Percentiles rank a stretch among this genome's conserved stretches.
phyloP scores from a whole-genome alignment of 352 stramenopile species.

The Pythium biforme region DNA sequence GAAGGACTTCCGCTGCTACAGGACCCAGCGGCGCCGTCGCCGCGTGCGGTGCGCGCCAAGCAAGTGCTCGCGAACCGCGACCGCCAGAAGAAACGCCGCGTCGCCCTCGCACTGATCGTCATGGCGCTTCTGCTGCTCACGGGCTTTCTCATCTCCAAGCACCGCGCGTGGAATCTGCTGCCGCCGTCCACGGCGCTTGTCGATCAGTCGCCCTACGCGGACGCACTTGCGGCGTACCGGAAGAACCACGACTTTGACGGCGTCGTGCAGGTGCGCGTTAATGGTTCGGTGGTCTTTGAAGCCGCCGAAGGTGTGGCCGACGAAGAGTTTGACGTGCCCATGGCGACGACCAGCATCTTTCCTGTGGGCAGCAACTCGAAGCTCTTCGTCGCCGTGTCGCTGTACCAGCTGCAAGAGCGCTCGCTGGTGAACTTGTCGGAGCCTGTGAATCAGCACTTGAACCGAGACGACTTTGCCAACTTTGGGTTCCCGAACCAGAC shows the following conservation, averaged over 20 bases:
- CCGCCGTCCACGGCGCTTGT: neutral
- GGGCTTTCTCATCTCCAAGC: slow-evolving; percentile 39
- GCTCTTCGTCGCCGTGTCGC: slow-evolving; percentile 49
- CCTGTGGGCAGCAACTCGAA: slow-evolving; percentile 60
- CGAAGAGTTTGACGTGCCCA: slow-evolving; percentile 44
- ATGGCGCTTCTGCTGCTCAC: slow-evolving; percentile 34
- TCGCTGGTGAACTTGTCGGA: slow-evolving; percentile 34
- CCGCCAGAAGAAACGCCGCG: slow-evolving; percentile 33
- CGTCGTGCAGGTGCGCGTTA: slow-evolving; percentile 48
- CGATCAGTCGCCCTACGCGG: slow-evolving; percentile 32
- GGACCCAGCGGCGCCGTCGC: neutral
- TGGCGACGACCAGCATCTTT: slow-evolving; percentile 51
- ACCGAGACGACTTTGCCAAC: slow-evolving; percentile 36
- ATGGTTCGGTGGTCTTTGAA: slow-evolving; percentile 48
- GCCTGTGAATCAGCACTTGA: slow-evolving; percentile 38
- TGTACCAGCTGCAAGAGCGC: slow-evolving; percentile 62
- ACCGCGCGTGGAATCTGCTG: slow-evolving; percentile 10
- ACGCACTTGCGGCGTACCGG: slow-evolving; percentile 27
- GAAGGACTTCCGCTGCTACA: slow-evolving; percentile 16
- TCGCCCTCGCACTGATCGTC: slow-evolving; percentile 34
- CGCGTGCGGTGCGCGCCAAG: neutral
- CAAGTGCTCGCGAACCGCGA: slow-evolving; percentile 6
- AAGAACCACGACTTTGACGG: slow-evolving; percentile 45
- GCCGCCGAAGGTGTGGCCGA: slow-evolving; percentile 44
- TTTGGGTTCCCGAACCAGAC: slow-evolving; percentile 52